These are phyloP conservation scores for Ziziphus jujuba DNA, from an alignment of 306 rosid genomes.

Conservation along the genomic window DNA sequence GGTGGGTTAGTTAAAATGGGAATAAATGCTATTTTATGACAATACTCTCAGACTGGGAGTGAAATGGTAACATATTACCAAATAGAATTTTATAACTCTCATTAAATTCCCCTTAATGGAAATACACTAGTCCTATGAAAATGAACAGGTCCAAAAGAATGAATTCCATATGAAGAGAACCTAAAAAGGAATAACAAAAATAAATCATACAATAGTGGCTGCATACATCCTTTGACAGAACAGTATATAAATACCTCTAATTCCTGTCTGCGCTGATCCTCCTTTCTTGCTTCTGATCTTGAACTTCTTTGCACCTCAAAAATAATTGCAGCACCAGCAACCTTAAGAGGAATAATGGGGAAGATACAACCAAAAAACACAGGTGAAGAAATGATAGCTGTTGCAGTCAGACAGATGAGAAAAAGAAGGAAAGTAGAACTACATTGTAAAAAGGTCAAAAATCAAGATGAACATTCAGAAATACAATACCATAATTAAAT, in stretches of 20 bases:
- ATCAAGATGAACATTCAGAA: too few species aligned
- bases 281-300: slow-evolving; percentile 58
- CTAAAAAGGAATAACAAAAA: neutral
- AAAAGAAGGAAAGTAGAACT: neutral
- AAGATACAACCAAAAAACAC: neutral
- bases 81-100: neutral
- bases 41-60: neutral
- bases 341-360: slow-evolving; percentile 21
- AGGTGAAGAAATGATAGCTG: neutral
- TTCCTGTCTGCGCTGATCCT: slow-evolving; percentile 42
- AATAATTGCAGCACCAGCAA: slow-evolving; percentile 45
- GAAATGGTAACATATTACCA: neutral
- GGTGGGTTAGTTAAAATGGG: neutral
- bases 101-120: neutral
- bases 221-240: neutral
- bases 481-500: neutral
- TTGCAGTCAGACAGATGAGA: neutral
- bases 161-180: neutral
- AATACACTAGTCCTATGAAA: neutral
- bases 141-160: too few species aligned
- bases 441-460: too few species aligned
- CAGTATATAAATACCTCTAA: slow-evolving; percentile 33
- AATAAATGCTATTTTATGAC: neutral
- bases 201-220: neutral
- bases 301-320: slow-evolving; percentile 59